Percentiles rank a stretch among this genome's conserved stretches.
Conservation (phyloP, 1,139 yeast species). For the Taiozyma onychis region DNA sequence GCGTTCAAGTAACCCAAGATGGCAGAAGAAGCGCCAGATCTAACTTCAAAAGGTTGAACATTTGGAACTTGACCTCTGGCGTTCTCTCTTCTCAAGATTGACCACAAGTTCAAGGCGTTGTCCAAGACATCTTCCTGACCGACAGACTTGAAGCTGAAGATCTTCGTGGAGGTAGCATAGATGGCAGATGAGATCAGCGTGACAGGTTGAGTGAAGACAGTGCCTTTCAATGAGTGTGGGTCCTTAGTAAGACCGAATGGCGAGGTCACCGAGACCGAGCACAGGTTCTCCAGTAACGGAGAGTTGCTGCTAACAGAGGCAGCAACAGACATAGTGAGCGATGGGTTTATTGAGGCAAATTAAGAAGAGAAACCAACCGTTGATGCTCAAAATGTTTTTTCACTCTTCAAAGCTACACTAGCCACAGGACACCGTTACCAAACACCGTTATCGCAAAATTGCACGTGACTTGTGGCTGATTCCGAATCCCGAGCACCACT, state of each 20-base stretch:
- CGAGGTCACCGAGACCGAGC: constrained; percentile 32
- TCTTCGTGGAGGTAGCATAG: constrained; percentile 54
- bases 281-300: constrained; percentile 18
- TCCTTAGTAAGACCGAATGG: constrained; percentile 61
- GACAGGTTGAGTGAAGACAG: constrained; percentile 56
- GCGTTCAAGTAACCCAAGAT: constrained; percentile 66
- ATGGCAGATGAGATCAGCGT: constrained; percentile 60
- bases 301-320: constrained; percentile 17
- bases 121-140: constrained; percentile 61
- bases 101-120: constrained; percentile 58
- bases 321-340: constrained; percentile 11
- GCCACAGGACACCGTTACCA: not conserved
- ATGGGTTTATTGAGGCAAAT: not conserved
- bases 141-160: constrained; percentile 67
- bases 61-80: constrained; percentile 52
- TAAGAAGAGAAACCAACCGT: not conserved
- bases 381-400: not conserved
- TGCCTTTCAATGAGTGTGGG: constrained; percentile 45
- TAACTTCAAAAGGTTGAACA: constrained; percentile 59
- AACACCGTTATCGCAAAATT: not conserved
- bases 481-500: not conserved
- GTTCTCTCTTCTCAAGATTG: constrained; percentile 46
- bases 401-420: not conserved
- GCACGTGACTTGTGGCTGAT: not conserved
- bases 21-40: constrained; percentile 81